Evolutionary conservation across 2,329 filamentous ascomycete genomes (phyloP).

Genomic region (Zasmidium cellare): DNA sequence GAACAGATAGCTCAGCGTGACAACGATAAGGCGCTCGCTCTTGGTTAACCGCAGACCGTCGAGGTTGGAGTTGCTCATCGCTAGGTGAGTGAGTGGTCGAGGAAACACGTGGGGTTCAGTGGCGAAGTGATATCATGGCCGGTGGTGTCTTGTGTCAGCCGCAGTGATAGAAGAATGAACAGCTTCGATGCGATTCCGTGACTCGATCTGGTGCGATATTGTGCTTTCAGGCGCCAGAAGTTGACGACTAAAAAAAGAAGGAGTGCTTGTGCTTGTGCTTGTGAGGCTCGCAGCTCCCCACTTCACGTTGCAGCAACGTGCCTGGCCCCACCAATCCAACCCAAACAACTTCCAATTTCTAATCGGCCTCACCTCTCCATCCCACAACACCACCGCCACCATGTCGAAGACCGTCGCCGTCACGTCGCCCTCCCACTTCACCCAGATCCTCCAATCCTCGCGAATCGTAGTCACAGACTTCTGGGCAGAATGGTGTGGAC

Average conservation of each 20-base stretch:
- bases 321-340: constrained; percentile 1
- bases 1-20: constrained; percentile 36
- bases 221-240: background rate
- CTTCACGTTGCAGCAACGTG: background rate
- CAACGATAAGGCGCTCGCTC: constrained; percentile 35
- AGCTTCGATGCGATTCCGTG: background rate
- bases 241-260: background rate
- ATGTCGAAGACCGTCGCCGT: constrained; percentile 50
- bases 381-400: constrained; percentile 11
- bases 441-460: constrained; percentile 66
- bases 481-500: constrained; percentile 82
- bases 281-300: background rate
- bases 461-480: constrained; percentile 75
- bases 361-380: background rate
- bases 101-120: background rate
- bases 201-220: background rate
- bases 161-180: background rate
- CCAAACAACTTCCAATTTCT: background rate
- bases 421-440: constrained; percentile 59
- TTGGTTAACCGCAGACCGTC: constrained; percentile 34
- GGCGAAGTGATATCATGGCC: background rate
- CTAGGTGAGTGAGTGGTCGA: constrained; percentile 1
- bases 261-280: background rate
- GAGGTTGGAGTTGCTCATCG: constrained; percentile 22
- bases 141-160: background rate